phyloP scores from a whole-genome alignment of 169 alveolate species.

The Eimeria necatrix region DNA sequence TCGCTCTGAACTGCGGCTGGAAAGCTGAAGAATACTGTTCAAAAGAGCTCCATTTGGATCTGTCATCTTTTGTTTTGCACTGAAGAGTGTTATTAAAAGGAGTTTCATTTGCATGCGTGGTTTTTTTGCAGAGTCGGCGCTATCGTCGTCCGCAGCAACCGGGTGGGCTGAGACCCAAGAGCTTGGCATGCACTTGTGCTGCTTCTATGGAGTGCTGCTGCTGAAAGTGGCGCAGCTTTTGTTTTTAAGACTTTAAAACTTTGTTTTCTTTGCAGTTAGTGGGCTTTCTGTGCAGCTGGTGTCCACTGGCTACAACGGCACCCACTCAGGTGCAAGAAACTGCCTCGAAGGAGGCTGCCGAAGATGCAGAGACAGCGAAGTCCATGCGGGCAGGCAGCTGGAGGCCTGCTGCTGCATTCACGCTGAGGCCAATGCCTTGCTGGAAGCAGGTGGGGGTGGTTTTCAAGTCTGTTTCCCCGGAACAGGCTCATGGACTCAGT shows the following conservation, averaged over 20 bases:
- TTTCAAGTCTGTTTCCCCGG: no score
- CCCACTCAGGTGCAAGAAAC: slow-evolving; percentile 88
- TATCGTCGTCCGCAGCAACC: slow-evolving; percentile 87
- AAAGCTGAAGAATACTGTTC: no score
- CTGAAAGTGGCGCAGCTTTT: neutral
- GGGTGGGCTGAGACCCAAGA: slow-evolving; percentile 50
- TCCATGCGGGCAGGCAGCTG: slow-evolving; percentile 87
- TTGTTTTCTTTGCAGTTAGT: neutral
- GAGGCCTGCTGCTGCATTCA: slow-evolving; percentile 93
- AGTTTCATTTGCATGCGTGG: no score
- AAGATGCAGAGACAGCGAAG: slow-evolving; percentile 86
- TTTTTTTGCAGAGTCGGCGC: slow-evolving; percentile 87
- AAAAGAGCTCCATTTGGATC: no score
- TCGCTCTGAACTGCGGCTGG: no score
- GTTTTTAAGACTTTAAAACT: neutral
- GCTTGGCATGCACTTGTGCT: no score
- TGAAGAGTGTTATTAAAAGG: no score
- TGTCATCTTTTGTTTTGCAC: neutral
- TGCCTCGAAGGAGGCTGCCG: slow-evolving; percentile 92
- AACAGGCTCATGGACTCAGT: no score
- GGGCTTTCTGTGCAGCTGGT: slow-evolving; percentile 78
- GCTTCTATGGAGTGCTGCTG: no score
- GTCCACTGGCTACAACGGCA: slow-evolving; percentile 94
- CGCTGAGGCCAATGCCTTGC: slow-evolving; percentile 92
- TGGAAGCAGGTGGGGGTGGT: slow-evolving; percentile 86